A percentile compares a stretch with the other conserved stretches of the same genome.
Evolutionary conservation across 495 filamentous ascomycete species (phyloP).

Genomic region (Letharia lupina): DNA sequence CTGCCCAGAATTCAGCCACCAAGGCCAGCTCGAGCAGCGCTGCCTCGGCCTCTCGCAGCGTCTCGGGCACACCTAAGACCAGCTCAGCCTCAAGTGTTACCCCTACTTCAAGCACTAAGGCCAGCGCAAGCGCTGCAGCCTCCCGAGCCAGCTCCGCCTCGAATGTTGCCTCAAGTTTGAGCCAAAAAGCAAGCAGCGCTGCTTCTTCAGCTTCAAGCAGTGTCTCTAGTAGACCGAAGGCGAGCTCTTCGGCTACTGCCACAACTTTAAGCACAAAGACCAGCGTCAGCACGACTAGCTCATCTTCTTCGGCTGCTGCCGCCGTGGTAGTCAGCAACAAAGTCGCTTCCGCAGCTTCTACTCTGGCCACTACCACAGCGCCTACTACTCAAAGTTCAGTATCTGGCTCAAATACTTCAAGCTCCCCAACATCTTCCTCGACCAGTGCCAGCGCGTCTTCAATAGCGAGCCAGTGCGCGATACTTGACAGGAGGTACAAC

Average conservation of each 20-base stretch:
- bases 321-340: neutral
- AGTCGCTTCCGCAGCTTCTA: neutral
- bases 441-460: neutral
- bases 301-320: neutral
- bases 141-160: neutral
- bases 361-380: neutral
- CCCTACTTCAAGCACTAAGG: neutral
- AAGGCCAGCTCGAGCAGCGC: neutral
- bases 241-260: neutral
- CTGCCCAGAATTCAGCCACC: too few relatives aligned
- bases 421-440: neutral
- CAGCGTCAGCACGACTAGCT: too few relatives aligned
- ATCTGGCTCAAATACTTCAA: too few relatives aligned
- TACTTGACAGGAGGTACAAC: neutral
- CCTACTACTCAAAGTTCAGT: neutral
- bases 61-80: neutral
- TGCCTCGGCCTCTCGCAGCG: neutral
- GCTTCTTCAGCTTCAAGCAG: neutral
- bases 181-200: neutral
- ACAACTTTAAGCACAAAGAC: neutral
- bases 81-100: neutral
- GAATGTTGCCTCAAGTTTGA: neutral
- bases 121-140: neutral
- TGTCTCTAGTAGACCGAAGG: neutral
- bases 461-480: neutral